A percentile compares a stretch with the other conserved stretches of the same genome.
These are phyloP conservation scores for Trichophyton rubrum DNA, from an alignment of 2,329 filamentous ascomycete species.

Conservation along the genomic window DNA sequence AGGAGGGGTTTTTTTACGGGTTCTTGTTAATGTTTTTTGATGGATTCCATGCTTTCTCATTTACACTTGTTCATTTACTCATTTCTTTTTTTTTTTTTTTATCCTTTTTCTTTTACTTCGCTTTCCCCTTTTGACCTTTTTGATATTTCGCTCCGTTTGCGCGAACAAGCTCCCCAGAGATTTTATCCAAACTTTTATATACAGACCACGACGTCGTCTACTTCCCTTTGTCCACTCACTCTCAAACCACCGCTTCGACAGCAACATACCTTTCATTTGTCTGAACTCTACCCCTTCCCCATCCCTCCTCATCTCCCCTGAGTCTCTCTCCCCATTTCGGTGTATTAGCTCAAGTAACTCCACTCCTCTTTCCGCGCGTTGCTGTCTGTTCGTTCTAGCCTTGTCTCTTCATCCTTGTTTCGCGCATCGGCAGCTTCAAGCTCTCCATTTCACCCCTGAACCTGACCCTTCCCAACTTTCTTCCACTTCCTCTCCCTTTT, in stretches of 20 bases:
- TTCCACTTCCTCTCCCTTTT: conserved; percentile 10
- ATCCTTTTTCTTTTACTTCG: neutral
- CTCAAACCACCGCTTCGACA: conserved; percentile 1
- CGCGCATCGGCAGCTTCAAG: neutral
- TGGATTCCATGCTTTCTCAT: neutral
- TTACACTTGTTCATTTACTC: neutral
- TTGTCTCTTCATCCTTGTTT: conserved; percentile 5
- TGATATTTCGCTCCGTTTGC: conserved; percentile 10
- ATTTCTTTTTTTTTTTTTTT: neutral
- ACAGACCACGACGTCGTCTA: neutral
- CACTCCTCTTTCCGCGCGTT: conserved; percentile 8
- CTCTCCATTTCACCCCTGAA: neutral
- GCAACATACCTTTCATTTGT: conserved; percentile 3
- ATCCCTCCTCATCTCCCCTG: neutral
- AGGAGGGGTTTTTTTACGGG: neutral
- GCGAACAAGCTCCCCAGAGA: conserved; percentile 4
- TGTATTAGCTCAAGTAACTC: neutral
- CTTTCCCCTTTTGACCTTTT: neutral
- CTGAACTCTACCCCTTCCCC: neutral
- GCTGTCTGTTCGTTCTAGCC: conserved; percentile 22
- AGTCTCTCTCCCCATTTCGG: neutral
- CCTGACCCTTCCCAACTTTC: neutral
- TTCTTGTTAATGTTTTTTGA: neutral
- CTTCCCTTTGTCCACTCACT: neutral
- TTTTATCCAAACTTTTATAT: conserved; percentile 9